Conservation (phyloP, 2,329 filamentous ascomycete genomes). For the Cytospora chrysosperma region DNA sequence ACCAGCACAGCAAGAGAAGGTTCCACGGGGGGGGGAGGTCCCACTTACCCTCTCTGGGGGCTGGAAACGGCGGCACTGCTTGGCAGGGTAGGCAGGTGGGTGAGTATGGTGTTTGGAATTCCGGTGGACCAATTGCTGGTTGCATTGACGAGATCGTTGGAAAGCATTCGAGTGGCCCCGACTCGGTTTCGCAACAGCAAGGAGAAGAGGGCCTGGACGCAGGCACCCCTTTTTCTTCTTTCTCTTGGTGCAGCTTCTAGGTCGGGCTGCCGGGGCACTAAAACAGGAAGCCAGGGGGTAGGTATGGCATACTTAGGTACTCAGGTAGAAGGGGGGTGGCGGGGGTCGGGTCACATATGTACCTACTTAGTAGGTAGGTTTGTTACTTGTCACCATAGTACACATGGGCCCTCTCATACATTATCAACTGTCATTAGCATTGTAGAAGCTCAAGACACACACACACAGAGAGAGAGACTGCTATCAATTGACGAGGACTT, state of each 20-base stretch:
- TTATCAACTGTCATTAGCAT: no score
- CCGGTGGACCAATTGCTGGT: neutral
- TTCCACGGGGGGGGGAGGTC: conserved; percentile 11
- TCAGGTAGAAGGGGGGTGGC: no score
- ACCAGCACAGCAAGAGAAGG: conserved; percentile 12
- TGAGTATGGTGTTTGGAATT: neutral
- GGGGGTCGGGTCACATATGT: neutral
- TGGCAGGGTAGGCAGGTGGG: neutral
- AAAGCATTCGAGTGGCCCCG: neutral
- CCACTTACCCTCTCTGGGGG: conserved; percentile 11
- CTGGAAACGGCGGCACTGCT: conserved; percentile 1
- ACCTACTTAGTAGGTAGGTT: neutral
- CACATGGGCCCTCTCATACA: no score
- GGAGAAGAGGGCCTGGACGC: neutral
- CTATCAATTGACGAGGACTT: no score
- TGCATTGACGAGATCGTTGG: neutral
- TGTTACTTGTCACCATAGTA: no score
- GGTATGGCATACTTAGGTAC: neutral
- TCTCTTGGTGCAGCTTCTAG: neutral
- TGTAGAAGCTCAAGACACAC: no score
- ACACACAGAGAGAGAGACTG: no score
- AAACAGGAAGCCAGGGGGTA: neutral
- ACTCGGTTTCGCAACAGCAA: neutral
- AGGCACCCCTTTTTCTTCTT: neutral
- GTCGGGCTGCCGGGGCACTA: neutral